phyloP scores from a whole-genome alignment of 768 basidiomycete species.

The Punctularia strigosozonata region DNA sequence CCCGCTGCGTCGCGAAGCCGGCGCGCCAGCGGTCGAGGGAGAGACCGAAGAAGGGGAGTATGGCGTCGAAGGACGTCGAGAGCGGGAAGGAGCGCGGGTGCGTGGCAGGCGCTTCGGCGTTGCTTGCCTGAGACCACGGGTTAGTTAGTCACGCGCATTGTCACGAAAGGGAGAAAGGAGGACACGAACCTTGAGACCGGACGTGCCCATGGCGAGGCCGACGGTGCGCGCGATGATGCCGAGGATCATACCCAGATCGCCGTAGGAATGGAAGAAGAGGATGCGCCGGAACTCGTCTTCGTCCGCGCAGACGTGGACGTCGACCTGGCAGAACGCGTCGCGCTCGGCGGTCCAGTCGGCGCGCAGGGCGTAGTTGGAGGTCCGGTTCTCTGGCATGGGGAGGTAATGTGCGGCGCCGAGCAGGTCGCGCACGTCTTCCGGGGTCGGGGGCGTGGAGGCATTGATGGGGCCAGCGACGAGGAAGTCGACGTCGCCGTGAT shows the following conservation, averaged over 20 bases:
- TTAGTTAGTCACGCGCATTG: constrained; percentile 23
- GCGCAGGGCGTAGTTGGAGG: constrained; percentile 53
- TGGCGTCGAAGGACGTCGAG: constrained; percentile 32
- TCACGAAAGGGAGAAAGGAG: not conserved
- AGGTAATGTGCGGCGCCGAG: constrained; percentile 39
- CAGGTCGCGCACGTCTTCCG: constrained; percentile 16
- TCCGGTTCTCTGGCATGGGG: constrained; percentile 37
- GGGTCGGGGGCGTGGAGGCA: no score
- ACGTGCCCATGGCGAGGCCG: constrained; percentile 36
- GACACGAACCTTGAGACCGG: constrained; percentile 44
- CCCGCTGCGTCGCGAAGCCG: constrained; percentile 43
- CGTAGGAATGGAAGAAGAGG: constrained; percentile 50
- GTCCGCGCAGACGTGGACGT: constrained; percentile 47
- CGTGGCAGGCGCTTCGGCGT: constrained; percentile 17
- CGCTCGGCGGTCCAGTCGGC: constrained; percentile 24
- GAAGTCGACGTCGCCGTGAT: constrained; percentile 64
- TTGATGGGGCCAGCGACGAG: constrained; percentile 45
- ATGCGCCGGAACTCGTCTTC: constrained; percentile 37
- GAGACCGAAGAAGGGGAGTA: constrained; percentile 46
- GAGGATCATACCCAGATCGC: constrained; percentile 64
- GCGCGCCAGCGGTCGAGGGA: constrained; percentile 35
- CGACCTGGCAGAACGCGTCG: constrained; percentile 37
- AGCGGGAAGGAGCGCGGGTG: constrained; percentile 32
- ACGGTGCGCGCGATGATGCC: constrained; percentile 39
- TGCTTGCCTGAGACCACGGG: constrained; percentile 25